Evolutionary conservation across 495 filamentous ascomycete genomes (phyloP), one percentile per base, ranked within the genome.

Genomic region (Tuber magnatum): DNA sequence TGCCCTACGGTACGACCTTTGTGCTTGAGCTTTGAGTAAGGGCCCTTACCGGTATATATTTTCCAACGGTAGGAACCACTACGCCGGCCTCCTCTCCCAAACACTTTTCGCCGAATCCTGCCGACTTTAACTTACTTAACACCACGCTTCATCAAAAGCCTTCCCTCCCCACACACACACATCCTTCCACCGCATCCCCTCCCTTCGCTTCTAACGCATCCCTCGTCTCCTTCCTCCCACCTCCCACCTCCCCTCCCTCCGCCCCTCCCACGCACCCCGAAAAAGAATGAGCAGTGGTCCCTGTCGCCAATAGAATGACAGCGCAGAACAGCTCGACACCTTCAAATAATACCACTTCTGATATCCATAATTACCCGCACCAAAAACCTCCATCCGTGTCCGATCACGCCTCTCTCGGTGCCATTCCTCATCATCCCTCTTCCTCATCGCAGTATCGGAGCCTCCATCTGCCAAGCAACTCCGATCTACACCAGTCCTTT

Each of bases 231-330:
- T 80, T 74, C 51, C 56, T 74, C 65, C 71, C 20, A n/a, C 76
- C 70, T 35, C 46, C 43, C 35, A 43, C 48, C 68, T 20, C 42
- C 48, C 51, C 68, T n/a, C 71, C 69, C 77, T 77, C 71, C 46
- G 20, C 46, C 20, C 46, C 22, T 72, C 39, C 39, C 51, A 74
- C 71, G 10, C 51, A 72, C 76, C 74, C 69, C 72, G 72, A 78
- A 79, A 61, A 71, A 72, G 72, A 80, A 82, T 82, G 81, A 82
- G 80, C 78, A 82, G 80, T 72, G 71, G 76, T 75, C 80, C 73
- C 81, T 80, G 78, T 78, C 81, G 78, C 81, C 78, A 80, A 82
- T 82, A 82, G 81, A 80, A 82, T 82, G 81, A 83, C 81, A 82
- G 75, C 81, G 76, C 81, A 82, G 75, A 76, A 78, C 71, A 80